phyloP scores from a whole-genome alignment of 768 basidiomycete species.

The Macrolepiota fuliginosa region DNA sequence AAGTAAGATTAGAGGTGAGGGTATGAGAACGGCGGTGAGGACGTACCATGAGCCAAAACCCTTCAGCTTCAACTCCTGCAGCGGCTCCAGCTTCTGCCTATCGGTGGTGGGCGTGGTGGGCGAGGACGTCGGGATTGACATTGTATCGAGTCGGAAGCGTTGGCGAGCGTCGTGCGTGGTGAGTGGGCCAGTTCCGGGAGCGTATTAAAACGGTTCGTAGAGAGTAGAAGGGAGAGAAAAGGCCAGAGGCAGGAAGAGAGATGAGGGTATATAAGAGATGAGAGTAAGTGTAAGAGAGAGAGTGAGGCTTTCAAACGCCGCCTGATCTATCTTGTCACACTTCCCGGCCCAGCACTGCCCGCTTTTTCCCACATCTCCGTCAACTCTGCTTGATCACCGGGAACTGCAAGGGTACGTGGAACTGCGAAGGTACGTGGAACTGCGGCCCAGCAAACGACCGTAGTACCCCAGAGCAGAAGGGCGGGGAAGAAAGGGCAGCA shows the following conservation, averaged over 20 bases:
- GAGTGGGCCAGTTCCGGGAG: not conserved
- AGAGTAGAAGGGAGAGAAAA: not conserved
- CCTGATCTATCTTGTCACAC: conserved; percentile 20
- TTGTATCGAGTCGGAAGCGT: not conserved
- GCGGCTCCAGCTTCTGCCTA: conserved; percentile 6
- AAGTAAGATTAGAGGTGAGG: not conserved
- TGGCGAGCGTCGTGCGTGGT: not conserved
- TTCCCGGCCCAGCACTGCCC: conserved; percentile 23
- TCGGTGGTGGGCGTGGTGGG: conserved; percentile 8
- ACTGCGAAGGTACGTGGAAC: not conserved
- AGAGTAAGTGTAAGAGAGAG: conserved; percentile 22
- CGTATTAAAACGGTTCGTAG: conserved; percentile 14
- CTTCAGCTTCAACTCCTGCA: conserved; percentile 14
- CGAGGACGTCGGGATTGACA: conserved; percentile 8
- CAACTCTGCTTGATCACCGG: not conserved
- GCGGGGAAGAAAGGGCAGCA: not conserved
- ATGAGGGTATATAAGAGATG: conserved; percentile 15
- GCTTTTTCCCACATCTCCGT: conserved; percentile 12
- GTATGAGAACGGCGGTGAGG: not conserved
- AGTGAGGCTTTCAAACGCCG: conserved; percentile 14
- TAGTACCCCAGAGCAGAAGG: not conserved
- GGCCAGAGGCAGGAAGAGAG: conserved; percentile 15
- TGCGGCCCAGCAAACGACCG: not conserved
- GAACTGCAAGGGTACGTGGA: not conserved
- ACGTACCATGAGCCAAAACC: conserved; percentile 15